Base-by-base conservation (phyloP, 192 early-diverging fungal genomes). In the Backusella australiensis region DNA sequence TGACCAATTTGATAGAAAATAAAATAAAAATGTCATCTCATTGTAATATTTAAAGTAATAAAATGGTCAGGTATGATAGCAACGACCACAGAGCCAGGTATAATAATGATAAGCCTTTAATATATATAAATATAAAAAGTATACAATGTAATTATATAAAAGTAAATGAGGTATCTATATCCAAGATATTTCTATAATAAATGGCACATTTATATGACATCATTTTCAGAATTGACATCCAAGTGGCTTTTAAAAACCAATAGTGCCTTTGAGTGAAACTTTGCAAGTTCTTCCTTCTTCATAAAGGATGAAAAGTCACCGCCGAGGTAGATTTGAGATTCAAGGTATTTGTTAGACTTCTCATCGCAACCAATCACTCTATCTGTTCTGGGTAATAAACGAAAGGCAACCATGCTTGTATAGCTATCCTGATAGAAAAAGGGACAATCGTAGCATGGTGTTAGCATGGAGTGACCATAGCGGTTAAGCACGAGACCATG, bases 401-500 rank as follows among this genome's bases (percentile, higher is more conserved):
- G 21, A 26, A 63, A 63, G 56, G 23, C 56, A 8, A 63, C 9
- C 56, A 63, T 63, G 4, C 56, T 63, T 63, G 56, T 63, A 63
- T 63, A 63, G 9, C 56, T 63, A 63, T 63, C 56, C 9, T 63
- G 56, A 46, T 77, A 77, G 26, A 73, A 34, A n/a, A 69, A 44
- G 46, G 56, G 42, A 8, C 38, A 34, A 6, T 63, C 42, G 35
- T 67, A 72, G 38, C 76, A 41, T 71, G 59, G 26, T 1, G 34
- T 3, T 11, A 19, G 34, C 44, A 77, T 12, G 15, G 36, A 34
- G 21, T 35, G 5, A 44, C 69, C 14, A 19, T 26, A 29, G 49
- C 29, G 36, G 66, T 69, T 72, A 35, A 77, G 67, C 26, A 38
- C 44, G 6, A 77, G 41, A 34, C 76, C 76, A 26, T 69, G 34